Evolutionary conservation across 768 basidiomycete species (phyloP).

Genomic region (Suillus lakei): DNA sequence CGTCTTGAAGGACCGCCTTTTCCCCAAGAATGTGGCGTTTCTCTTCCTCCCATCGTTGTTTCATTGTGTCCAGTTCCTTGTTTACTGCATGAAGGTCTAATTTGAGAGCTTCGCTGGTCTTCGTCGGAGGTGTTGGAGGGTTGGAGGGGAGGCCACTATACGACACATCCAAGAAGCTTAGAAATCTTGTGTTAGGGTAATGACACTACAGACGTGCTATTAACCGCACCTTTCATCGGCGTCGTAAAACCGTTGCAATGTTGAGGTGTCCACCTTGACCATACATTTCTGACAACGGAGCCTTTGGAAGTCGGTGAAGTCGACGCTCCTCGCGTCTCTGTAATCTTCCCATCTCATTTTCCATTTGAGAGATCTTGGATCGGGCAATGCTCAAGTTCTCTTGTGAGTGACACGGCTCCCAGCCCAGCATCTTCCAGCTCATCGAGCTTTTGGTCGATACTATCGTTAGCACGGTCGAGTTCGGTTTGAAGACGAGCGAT

Average conservation of each 20-base stretch:
- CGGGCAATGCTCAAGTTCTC: slow-evolving; percentile 76
- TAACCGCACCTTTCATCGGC: slow-evolving; percentile 65
- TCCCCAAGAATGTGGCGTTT: slow-evolving; percentile 66
- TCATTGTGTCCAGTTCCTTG: slow-evolving; percentile 64
- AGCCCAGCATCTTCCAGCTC: slow-evolving; percentile 82
- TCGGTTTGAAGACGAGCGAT: slow-evolving; percentile 75
- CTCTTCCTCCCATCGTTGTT: slow-evolving; percentile 73
- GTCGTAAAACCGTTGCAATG: slow-evolving; percentile 42
- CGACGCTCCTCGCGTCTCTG: slow-evolving; percentile 74
- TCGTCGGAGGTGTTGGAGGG: slow-evolving; percentile 71
- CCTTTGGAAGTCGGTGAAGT: slow-evolving; percentile 58
- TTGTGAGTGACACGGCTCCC: slow-evolving; percentile 71
- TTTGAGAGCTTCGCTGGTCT: slow-evolving; percentile 67
- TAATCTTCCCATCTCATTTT: slow-evolving; percentile 71
- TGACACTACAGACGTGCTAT: not conserved
- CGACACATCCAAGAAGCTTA: slow-evolving; percentile 60
- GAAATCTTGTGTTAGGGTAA: slow-evolving; percentile 12
- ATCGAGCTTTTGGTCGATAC: slow-evolving; percentile 88
- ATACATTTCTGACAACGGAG: slow-evolving; percentile 73
- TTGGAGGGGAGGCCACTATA: slow-evolving; percentile 52
- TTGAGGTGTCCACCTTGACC: slow-evolving; percentile 59
- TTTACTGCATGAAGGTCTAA: slow-evolving; percentile 66
- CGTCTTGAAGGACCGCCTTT: slow-evolving; percentile 73
- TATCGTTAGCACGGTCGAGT: slow-evolving; percentile 79
- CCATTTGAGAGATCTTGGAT: slow-evolving; percentile 54